Conservation (phyloP, 371 early-diverging fungal species). For the Zychaea mexicana region DNA sequence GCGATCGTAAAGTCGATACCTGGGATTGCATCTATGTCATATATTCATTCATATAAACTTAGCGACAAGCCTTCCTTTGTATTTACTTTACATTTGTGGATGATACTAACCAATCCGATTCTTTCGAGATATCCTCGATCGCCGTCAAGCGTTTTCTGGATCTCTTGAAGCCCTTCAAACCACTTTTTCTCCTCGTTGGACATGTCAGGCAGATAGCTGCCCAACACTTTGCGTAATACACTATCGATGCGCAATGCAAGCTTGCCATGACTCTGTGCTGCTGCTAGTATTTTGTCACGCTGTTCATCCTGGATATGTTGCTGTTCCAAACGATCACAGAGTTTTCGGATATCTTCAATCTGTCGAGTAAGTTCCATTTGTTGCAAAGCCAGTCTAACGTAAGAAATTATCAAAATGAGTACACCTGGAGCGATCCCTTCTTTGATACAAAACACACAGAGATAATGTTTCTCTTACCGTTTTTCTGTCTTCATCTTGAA, state of each 20-base stretch:
- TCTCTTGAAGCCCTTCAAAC: constrained; percentile 20
- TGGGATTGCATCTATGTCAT: neutral
- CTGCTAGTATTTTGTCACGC: constrained; percentile 7
- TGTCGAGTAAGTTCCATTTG: constrained; percentile 19
- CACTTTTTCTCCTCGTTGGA: constrained; percentile 24
- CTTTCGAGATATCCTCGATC: constrained; percentile 18
- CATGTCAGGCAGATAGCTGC: constrained; percentile 13
- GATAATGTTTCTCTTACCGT: constrained; percentile 11
- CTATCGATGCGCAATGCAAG: constrained; percentile 24
- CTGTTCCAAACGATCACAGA: constrained; percentile 6
- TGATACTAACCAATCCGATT: constrained; percentile 16
- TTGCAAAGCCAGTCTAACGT: constrained; percentile 15
- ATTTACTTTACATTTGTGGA: neutral
- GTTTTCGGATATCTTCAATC: neutral
- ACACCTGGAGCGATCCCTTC: too few species aligned
- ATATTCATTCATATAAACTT: too few species aligned
- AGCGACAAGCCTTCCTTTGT: neutral
- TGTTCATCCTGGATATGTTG: constrained; percentile 6
- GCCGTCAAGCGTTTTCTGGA: constrained; percentile 19
- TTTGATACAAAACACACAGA: too few species aligned
- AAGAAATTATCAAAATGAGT: too few species aligned
- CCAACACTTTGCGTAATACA: constrained; percentile 15
- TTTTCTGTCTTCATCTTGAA: neutral
- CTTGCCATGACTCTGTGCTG: constrained; percentile 16
- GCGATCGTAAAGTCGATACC: neutral